Evolutionary conservation across 345 rosid genomes (phyloP).

Genomic region (Citrus reticulata): DNA sequence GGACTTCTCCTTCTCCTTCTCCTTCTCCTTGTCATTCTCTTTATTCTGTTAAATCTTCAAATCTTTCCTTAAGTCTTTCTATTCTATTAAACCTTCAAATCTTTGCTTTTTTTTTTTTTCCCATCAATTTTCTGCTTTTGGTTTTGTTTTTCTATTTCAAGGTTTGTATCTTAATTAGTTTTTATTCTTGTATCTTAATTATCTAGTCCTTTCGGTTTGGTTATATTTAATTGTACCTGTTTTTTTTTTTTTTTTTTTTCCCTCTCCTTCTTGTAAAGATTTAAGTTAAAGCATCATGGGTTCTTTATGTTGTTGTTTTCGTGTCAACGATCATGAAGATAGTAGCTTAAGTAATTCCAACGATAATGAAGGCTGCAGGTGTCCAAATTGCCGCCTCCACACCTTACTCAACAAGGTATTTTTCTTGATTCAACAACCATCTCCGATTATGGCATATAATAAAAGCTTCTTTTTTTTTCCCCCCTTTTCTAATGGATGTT

Average conservation of each 20-base stretch:
- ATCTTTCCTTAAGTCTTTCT: too few species aligned
- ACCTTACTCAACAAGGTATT: constrained; percentile 9
- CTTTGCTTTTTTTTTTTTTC: neutral
- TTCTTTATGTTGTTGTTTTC: constrained; percentile 11
- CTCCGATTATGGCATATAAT: too few species aligned
- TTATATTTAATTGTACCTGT: neutral
- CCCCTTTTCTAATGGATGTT: too few species aligned
- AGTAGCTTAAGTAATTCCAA: neutral
- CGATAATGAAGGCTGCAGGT: neutral
- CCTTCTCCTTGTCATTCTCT: too few species aligned
- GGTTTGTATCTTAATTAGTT: neutral
- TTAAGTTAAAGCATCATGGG: constrained; percentile 13
- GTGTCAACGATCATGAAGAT: constrained; percentile 7
- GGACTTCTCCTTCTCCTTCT: neutral
- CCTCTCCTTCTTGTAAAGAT: neutral
- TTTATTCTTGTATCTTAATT: neutral
- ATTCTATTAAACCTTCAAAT: too few species aligned
- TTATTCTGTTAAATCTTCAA: too few species aligned
- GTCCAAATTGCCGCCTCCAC: neutral
- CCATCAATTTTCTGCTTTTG: neutral
- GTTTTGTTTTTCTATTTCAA: neutral
- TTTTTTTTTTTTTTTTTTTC: neutral
- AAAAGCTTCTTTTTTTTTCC: too few species aligned
- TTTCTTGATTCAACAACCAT: neutral
- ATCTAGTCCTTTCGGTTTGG: neutral